Conservation (phyloP, 148 eudicot genomes). For the Fagopyrum esculentum region DNA sequence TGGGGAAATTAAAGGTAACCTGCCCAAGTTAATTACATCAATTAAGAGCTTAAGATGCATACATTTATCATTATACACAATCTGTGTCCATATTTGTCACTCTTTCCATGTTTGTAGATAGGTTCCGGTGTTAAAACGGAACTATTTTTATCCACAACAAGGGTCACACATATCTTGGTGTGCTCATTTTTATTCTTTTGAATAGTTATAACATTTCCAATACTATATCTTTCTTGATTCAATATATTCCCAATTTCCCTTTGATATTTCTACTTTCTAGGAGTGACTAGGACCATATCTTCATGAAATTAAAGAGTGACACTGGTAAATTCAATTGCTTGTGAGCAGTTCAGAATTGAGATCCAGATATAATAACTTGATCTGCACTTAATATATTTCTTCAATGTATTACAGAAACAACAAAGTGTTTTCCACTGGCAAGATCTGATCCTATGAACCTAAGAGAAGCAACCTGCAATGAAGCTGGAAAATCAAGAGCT, state of each 20-base stretch:
- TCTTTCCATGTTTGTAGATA: neutral
- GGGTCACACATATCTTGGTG: neutral
- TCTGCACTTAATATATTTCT: neutral
- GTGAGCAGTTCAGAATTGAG: neutral
- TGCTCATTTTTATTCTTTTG: neutral
- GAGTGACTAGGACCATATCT: neutral
- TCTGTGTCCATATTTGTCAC: neutral
- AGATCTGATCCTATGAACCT: slow-evolving; percentile 36
- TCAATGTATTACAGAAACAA: slow-evolving; percentile 41
- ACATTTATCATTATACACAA: neutral
- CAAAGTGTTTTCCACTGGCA: slow-evolving; percentile 48
- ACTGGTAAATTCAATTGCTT: neutral
- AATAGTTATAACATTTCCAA: too few species aligned
- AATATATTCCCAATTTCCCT: neutral
- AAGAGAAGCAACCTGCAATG: slow-evolving; percentile 32
- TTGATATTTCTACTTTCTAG: neutral
- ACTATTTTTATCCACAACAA: neutral
- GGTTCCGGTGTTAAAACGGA: neutral
- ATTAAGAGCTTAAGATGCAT: neutral
- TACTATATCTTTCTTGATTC: neutral
- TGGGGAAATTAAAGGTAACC: slow-evolving; percentile 78
- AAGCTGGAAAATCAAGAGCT: slow-evolving; percentile 22
- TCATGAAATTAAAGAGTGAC: neutral
- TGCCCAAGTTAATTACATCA: neutral
- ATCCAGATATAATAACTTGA: neutral